Base-by-base conservation (phyloP, 805 yeast species). In the Yamadazyma takamatsuzukensis region DNA sequence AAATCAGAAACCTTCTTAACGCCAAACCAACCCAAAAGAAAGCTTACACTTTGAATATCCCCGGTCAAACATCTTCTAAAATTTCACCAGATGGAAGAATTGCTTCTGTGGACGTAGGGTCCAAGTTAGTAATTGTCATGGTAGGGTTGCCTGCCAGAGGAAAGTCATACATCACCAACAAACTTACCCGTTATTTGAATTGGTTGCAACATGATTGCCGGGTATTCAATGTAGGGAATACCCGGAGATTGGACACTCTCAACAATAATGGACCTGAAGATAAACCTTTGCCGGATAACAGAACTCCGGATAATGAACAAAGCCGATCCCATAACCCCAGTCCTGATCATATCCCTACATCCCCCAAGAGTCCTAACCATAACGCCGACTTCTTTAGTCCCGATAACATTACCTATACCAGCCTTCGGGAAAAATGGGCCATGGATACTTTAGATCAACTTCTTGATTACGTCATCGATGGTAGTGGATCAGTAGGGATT, bases 111-210 rank as follows among this genome's bases (percentile, higher is more conserved):
- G 96, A 87, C 50, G 79, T 83, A 4, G 90, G 87, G 1, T 77
- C 88, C 10, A 83, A 87, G 51, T 70, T 90, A 33, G 95, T 90
- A 11, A 86, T 90, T 38, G 94, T 93, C 13, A 90, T 90, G 97
- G 96, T 90, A 11, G 98, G 98, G 0, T 60, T 83, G 21, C 97
- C 97, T 0, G 97, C 97, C 0, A 69, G 97, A 34, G 98, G 98
- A 3, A 90, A 90, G 56, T 83, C 95, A 2, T 93, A 89, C 54
- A 78, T 90, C 41, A 87, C 97, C 32, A 90, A 88, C 58, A 90
- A 93, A 54, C 68, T 90, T 29, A 84, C 94, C 1, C 64, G 97
- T 39, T 93, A 86, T 59, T 66, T 90, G 53, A 90, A 90, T 61
- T 90, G 96, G 95, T 74, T 88, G 24, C 95, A 89, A 59, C 94